A percentile compares a stretch with the other conserved stretches of the same genome.
These are phyloP conservation scores for Zygosaccharomyces pseudorouxii DNA, from an alignment of 805 yeast species.

Conservation along the genomic window DNA sequence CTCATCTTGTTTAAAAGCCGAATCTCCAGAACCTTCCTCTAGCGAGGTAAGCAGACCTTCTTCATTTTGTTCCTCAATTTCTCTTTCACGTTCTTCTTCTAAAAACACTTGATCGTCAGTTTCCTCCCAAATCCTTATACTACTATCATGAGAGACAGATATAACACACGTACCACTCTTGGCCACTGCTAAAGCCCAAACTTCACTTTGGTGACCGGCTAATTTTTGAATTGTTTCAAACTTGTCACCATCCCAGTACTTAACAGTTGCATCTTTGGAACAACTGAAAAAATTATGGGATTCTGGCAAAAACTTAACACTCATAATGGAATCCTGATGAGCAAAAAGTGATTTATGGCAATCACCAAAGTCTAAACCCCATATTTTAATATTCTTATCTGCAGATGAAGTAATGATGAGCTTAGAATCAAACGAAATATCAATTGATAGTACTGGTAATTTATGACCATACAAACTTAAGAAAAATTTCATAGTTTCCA, in stretches of 20 bases:
- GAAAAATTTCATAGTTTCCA: constrained; percentile 82
- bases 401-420: constrained; percentile 90
- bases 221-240: constrained; percentile 89
- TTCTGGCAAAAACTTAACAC: constrained; percentile 76
- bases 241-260: constrained; percentile 98
- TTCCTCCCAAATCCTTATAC: constrained; percentile 88
- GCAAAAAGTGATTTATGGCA: constrained; percentile 96
- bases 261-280: constrained; percentile 82
- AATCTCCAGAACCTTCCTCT: constrained; percentile 51
- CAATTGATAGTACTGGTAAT: constrained; percentile 88
- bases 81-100: constrained; percentile 95
- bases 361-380: constrained; percentile 99
- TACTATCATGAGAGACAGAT: constrained; percentile 88
- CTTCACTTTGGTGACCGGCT: constrained; percentile 84
- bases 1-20: constrained; percentile 36
- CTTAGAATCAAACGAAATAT: constrained; percentile 85
- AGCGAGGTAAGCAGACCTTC: constrained; percentile 67
- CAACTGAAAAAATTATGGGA: constrained; percentile 85
- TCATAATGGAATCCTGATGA: constrained; percentile 93
- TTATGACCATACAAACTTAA: constrained; percentile 93
- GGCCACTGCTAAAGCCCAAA: constrained; percentile 86
- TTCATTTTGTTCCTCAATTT: constrained; percentile 88
- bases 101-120: constrained; percentile 93
- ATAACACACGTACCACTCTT: constrained; percentile 65
- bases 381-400: constrained; percentile 92